Evolutionary conservation across 108 stramenopile genomes (phyloP), one percentile per base, ranked within the genome.

Genomic region (Mayamaea pseudoterrestris): DNA sequence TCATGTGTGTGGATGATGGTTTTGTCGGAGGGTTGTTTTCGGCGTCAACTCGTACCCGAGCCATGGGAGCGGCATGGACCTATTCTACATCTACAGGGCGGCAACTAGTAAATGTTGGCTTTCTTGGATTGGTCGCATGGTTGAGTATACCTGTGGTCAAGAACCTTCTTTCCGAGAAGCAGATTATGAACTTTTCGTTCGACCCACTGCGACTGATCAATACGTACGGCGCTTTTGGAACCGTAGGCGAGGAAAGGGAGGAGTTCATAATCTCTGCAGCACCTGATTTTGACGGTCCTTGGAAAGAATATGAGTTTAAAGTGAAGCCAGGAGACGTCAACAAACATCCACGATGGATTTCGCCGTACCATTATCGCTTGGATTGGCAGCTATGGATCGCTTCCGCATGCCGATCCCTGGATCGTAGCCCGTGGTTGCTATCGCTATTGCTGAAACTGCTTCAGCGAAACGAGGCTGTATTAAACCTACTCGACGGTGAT

Each of bases 381-480:
- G 74, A 81, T 39, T 81, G 79, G 74, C 72, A 69, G 42, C 60
- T 76, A 50, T 80, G 79, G 79, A 76, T 80, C 36, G 69, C 74
- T 5, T 34, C 54, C 8, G 30, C 42, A 0, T 26, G 22, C 11
- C 66, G 61, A 4, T 35, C 47, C 23, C 35, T 76, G 2, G 69
- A 73, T 23, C 41, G 65, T 18, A 65, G 60, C 52, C 74, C 68
- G 5, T 80, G 79, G 79, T 48, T 80, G 5, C 57, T 56, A 31
- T 48, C 26, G 7, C 63, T 80, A 5, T 50, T 80, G 35, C 22
- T 61, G 5, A 70, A 76, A 46, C 47, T 74, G 0, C 46, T 80
- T 23, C 39, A 63, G 23, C 58, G 60, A 46, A 72, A 80, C 42
- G 55, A 60, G 20, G 71, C 43, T 55, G 74, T 76, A 3, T 37